phyloP scores from a whole-genome alignment of 495 filamentous ascomycete genomes.

The Rhypophila decipiens region DNA sequence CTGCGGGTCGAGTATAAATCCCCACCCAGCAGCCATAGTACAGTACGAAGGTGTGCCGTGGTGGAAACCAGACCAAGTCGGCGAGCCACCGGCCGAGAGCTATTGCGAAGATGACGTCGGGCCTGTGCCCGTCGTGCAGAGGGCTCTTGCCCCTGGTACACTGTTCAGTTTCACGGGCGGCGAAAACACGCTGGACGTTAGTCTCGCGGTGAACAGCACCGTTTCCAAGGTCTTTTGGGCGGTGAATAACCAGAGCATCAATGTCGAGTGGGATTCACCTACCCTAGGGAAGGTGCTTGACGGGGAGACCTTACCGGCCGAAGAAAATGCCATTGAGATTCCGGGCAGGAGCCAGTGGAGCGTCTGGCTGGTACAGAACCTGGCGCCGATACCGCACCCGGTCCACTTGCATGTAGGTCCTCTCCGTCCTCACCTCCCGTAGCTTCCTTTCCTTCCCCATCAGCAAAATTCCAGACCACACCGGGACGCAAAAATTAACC shows the following conservation, averaged over 20 bases:
- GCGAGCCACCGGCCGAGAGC: conserved; percentile 7
- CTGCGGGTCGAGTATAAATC: conserved; percentile 15
- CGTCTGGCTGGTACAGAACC: conserved; percentile 25
- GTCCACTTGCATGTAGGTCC: conserved; percentile 44
- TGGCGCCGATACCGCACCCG: conserved; percentile 36
- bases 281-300: conserved; percentile 33
- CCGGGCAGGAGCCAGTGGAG: conserved; percentile 16
- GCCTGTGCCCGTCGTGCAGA: conserved; percentile 11
- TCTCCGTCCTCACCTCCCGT: background rate
- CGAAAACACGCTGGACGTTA: conserved; percentile 8
- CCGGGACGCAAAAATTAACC: background rate
- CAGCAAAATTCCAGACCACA: background rate
- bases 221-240: conserved; percentile 21
- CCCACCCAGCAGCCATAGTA: conserved; percentile 17
- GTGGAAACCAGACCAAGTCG: conserved; percentile 3
- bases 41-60: conserved; percentile 12
- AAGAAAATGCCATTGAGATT: conserved; percentile 32
- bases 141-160: conserved; percentile 8
- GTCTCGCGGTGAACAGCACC: conserved; percentile 6
- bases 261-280: conserved; percentile 29
- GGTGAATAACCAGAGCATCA: conserved; percentile 22
- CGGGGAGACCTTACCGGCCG: conserved; percentile 20
- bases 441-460: background rate
- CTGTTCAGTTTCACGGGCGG: conserved; percentile 3
- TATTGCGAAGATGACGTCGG: conserved; percentile 13